Evolutionary conservation across 2,329 filamentous ascomycete genomes (phyloP), one percentile per base, ranked within the genome.

Genomic region (Blastomyces silverae): DNA sequence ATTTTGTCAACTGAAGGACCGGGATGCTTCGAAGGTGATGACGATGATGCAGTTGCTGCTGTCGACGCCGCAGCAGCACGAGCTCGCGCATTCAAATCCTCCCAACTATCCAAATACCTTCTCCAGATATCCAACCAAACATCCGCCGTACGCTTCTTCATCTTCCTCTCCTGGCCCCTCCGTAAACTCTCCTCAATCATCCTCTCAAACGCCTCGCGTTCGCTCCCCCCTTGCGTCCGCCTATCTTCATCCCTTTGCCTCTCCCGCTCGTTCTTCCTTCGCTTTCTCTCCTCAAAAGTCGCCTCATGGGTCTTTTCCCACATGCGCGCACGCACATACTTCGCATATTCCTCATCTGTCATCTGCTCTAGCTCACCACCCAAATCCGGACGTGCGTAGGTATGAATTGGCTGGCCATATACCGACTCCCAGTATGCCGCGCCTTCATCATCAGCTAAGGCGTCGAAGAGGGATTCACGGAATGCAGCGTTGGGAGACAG

Each of bases 371-470:
- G 80, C 65, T 83, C 80, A 72, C 78, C 62, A 72, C 84, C 84
- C 73, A 80, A 72, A 68, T 76, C 70, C 0, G 82, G 81, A 34
- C 84, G 81, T 0, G 85, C 74, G 74, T 95, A 97, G 7, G 86
- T 85, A 76, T 97, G 92, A 61, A 97, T 89, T 0, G 94, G 93
- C 75, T 97, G 93, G 0, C 92, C 92, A 77, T 97, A 99, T n/a
- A 99, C 90, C 20, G 86, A 86, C 75, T 97, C 89, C 94, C 94
- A 99, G 79, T 94, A 99, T 8, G 87, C 85, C 1, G 94, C 94
- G 58, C 93, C 94, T 78, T 99, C 94, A 73, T 97, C 93, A 76
- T 99, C 94, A 48, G 92, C 93, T 77, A 99, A 88, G 42, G 94
- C 94, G 76, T 99, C 94, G 78, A 97, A 97, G 5, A 99, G 87